Conservation (phyloP, 345 rosid species). For the Lepidium aucheri region DNA sequence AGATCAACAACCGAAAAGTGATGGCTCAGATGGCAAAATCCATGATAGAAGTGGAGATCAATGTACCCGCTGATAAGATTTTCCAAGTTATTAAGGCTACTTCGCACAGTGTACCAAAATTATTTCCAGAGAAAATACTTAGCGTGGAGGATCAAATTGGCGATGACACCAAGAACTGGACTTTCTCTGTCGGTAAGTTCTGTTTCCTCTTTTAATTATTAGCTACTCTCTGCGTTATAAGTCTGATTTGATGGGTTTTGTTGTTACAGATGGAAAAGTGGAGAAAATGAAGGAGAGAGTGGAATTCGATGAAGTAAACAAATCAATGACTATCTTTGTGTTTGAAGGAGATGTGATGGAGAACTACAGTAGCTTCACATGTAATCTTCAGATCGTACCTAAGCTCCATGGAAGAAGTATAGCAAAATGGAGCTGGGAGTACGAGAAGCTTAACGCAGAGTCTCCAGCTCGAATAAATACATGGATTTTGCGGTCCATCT, state of each 20-base stretch:
- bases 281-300: constrained; percentile 24
- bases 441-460: constrained; percentile 15
- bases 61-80: constrained; percentile 19
- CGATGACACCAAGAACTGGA: constrained; percentile 24
- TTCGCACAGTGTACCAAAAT: constrained; percentile 18
- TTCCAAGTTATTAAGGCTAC: constrained; percentile 20
- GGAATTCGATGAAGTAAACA: constrained; percentile 10
- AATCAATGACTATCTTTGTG: constrained; percentile 9
- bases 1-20: neutral
- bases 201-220: neutral
- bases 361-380: constrained; percentile 10
- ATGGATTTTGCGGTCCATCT: constrained; percentile 9
- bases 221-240: neutral
- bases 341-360: constrained; percentile 21
- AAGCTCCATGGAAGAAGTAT: constrained; percentile 11
- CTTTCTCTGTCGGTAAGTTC: constrained; percentile 8
- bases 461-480: constrained; percentile 12
- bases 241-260: neutral
- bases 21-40: constrained; percentile 19
- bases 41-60: constrained; percentile 12
- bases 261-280: constrained; percentile 20
- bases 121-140: constrained; percentile 22
- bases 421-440: constrained; percentile 22
- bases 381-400: constrained; percentile 12
- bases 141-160: constrained; percentile 11